Evolutionary conservation across 179 eudicot genomes (phyloP), one percentile per base, ranked within the genome.

Genomic region (Carnegiea gigantea): DNA sequence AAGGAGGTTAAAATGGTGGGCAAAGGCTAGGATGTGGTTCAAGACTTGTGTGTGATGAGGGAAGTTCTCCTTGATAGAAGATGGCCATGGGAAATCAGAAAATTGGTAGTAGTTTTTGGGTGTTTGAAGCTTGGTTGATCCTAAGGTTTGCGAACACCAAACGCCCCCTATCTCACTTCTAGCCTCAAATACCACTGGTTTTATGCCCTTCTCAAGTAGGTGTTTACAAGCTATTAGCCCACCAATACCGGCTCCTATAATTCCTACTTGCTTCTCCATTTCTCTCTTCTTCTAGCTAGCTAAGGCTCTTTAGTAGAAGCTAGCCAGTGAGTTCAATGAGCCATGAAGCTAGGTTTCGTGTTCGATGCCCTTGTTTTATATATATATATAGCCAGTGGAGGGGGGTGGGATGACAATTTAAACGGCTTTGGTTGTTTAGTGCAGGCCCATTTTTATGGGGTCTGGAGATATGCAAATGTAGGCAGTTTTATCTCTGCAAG

Each of bases 21-120:
- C 86, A 75, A 88, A 89, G 0, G 89, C 83, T 1, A 75, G 46
- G 5, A 89, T 9, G 75, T 89, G 88, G 3, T 89, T 83, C 36
- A 81, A 12, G 10, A 88, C 84, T 54, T 83, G 83, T 3, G 49
- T 33, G 78, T 76, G 83, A 30, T 77, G 68, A 23, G 92, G 90
- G 78, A 84, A 86, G 1, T 17, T 38, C 12, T 86, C 85, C 0
- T 38, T 65, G 0, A 86, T 88, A 10, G 79, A 84, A 23, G 85
- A 44, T 4, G 88, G 88, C 90, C 91, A 89, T 60, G 88, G 81
- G 43, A 84, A 89, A 62, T 89, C 92, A 2, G 92, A 83, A 76
- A 89, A 89, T 77, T 88, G 87, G 83, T 73, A 88, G 67, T 33
- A 38, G 17, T 17, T 30, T 62, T 84, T 89, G 1, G 81, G 85